Conservation (phyloP, 768 basidiomycete genomes). For the Cyclocybe aegerita region DNA sequence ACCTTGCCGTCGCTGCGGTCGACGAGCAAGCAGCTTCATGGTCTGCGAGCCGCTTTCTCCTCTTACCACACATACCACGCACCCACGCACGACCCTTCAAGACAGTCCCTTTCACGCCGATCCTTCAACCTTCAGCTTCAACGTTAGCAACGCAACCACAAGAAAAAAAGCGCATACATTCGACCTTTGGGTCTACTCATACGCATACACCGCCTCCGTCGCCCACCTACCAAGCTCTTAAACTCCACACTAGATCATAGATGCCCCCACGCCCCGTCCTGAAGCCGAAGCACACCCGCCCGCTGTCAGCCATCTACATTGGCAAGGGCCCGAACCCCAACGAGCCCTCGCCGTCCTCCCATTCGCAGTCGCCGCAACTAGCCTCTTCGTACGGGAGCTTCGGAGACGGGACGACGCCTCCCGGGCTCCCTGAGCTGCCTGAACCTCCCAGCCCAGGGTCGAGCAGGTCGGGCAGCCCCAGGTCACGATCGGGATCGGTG, state of each 20-base stretch:
- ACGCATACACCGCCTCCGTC: slow-evolving; percentile 5
- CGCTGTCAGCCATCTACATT: slow-evolving; percentile 43
- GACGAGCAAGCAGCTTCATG: slow-evolving; percentile 26
- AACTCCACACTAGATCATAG: slow-evolving; percentile 1
- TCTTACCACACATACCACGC: background rate
- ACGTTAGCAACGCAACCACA: slow-evolving; percentile 5
- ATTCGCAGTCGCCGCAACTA: slow-evolving; percentile 20
- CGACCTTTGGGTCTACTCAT: background rate
- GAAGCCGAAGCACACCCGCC: slow-evolving; percentile 31
- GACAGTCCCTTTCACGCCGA: slow-evolving; percentile 15
- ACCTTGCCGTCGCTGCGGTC: slow-evolving; percentile 28
- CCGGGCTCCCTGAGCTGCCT: slow-evolving; percentile 64
- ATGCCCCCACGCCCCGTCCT: slow-evolving; percentile 40
- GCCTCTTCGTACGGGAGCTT: slow-evolving; percentile 21
- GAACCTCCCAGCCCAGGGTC: slow-evolving; percentile 52
- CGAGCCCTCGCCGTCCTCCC: slow-evolving; percentile 13
- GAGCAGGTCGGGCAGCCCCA: slow-evolving; percentile 12
- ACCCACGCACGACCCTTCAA: slow-evolving; percentile 18
- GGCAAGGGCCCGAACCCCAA: slow-evolving; percentile 27
- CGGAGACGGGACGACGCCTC: slow-evolving; percentile 24
- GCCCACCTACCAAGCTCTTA: background rate
- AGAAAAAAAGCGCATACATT: background rate
- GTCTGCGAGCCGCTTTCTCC: slow-evolving; percentile 13
- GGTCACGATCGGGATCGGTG: too few species aligned
- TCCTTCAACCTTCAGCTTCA: slow-evolving; percentile 2